These are phyloP conservation scores for Sordaria brevicollis DNA, from an alignment of 495 filamentous ascomycete genomes.

Conservation along the genomic window DNA sequence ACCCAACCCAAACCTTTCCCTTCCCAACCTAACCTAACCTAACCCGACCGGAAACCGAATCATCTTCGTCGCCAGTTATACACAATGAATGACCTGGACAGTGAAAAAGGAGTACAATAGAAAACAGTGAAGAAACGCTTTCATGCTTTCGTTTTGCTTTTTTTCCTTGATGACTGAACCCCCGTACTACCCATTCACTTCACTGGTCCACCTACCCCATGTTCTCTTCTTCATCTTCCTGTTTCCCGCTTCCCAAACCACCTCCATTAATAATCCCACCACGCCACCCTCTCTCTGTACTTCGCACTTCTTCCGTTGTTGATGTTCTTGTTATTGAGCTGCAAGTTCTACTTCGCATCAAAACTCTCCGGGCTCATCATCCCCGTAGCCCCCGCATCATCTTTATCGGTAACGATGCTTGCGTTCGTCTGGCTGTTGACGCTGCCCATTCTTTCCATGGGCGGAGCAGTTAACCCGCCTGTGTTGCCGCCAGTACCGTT, in stretches of 20 bases:
- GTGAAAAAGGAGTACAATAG: neutral
- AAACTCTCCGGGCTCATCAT: slow-evolving; percentile 64
- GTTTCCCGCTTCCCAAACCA: neutral
- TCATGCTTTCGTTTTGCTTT: neutral
- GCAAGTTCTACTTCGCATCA: too few relatives aligned
- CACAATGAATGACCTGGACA: neutral
- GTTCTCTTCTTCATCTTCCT: neutral
- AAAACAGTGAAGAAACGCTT: neutral
- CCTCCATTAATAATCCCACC: neutral
- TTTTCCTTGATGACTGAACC: neutral
- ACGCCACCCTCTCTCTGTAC: neutral
- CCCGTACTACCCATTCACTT: neutral
- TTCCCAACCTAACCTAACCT: neutral
- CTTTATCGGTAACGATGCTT: slow-evolving; percentile 45
- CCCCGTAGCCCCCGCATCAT: slow-evolving; percentile 33
- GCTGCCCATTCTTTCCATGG: slow-evolving; percentile 41
- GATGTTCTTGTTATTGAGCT: too few relatives aligned
- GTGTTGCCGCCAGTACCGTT: slow-evolving; percentile 4
- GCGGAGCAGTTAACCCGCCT: slow-evolving; percentile 4
- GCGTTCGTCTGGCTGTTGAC: slow-evolving; percentile 41
- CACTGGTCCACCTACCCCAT: neutral
- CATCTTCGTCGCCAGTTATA: neutral
- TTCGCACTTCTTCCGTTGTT: too few relatives aligned
- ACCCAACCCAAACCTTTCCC: neutral
- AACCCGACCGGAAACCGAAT: neutral